Percentiles rank a stretch among this genome's conserved stretches.
These are phyloP conservation scores for Lodderomyces orthopsilosis DNA, from an alignment of 1,139 yeast species.

Conservation along the genomic window DNA sequence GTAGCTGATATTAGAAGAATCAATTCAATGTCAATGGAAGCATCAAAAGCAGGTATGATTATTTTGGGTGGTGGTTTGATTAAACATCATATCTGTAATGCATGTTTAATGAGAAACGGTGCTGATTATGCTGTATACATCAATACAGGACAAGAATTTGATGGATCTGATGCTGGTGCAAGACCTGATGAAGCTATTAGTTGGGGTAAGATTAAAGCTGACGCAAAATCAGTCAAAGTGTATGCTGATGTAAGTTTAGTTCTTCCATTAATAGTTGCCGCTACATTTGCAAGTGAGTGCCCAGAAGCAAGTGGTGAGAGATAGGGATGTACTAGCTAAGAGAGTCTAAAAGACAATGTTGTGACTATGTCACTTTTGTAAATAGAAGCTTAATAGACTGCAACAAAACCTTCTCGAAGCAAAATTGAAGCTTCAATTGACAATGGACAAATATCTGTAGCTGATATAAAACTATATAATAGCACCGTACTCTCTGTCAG, in stretches of 20 bases:
- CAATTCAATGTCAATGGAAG: conserved; percentile 93
- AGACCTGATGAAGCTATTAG: conserved; percentile 98
- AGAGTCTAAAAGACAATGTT: no score
- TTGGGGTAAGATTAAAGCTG: conserved; percentile 98
- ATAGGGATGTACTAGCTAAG: no score
- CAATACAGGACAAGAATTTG: conserved; percentile 98
- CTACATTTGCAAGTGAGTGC: conserved; percentile 73
- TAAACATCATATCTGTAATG: conserved; percentile 96
- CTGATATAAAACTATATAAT: no score
- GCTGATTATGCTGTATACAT: conserved; percentile 97
- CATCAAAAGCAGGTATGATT: conserved; percentile 93
- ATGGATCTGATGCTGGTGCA: conserved; percentile 99
- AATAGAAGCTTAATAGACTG: neutral
- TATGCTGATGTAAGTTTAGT: conserved; percentile 96
- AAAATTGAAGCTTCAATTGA: neutral
- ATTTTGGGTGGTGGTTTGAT: conserved; percentile 95
- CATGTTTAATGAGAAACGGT: conserved; percentile 98
- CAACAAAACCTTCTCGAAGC: neutral
- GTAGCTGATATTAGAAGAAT: conserved; percentile 90
- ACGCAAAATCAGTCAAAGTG: conserved; percentile 86
- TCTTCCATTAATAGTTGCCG: conserved; percentile 94
- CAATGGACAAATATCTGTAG: no score
- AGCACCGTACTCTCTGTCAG: no score
- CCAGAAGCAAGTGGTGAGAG: conserved; percentile 22
- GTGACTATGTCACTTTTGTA: neutral